These are phyloP conservation scores for Papiliotrema laurentii DNA, from an alignment of 1,284 basidiomycete species.

Conservation along the genomic window DNA sequence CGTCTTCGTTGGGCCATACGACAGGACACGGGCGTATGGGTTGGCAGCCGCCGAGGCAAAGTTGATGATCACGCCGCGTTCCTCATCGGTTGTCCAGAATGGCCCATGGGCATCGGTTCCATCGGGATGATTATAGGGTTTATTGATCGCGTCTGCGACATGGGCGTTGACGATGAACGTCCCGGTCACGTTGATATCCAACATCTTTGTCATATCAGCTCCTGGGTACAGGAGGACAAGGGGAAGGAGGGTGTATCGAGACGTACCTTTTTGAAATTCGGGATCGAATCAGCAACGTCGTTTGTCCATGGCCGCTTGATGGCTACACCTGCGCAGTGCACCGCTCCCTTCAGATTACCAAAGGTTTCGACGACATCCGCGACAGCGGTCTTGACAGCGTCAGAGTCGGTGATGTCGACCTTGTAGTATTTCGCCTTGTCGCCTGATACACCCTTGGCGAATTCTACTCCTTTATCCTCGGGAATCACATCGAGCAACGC, in stretches of 20 bases:
- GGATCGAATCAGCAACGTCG: conserved; percentile 33
- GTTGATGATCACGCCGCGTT: conserved; percentile 44
- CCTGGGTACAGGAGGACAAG: not conserved
- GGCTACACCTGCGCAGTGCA: conserved; percentile 42
- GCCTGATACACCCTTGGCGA: conserved; percentile 12
- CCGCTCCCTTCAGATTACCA: conserved; percentile 33
- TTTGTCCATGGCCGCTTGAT: conserved; percentile 38
- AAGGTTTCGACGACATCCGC: conserved; percentile 15
- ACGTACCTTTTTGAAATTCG: conserved; percentile 34
- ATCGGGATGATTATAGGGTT: conserved; percentile 28
- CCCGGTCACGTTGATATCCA: conserved; percentile 38
- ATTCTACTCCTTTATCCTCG: conserved; percentile 20
- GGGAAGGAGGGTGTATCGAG: no score
- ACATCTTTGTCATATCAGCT: conserved; percentile 34
- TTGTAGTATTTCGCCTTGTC: conserved; percentile 28
- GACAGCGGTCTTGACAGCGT: conserved; percentile 27
- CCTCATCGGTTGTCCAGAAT: conserved; percentile 36
- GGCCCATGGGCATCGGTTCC: conserved; percentile 20
- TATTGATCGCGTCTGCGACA: conserved; percentile 43
- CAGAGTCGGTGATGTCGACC: conserved; percentile 32
- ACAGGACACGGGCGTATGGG: conserved; percentile 35
- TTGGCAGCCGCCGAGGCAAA: conserved; percentile 39
- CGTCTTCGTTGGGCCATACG: conserved; percentile 40
- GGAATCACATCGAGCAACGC: conserved; percentile 33
- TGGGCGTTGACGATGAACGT: conserved; percentile 42